Base-by-base conservation (phyloP, 2,329 filamentous ascomycete genomes). In the Ceratocystis alfenasii region DNA sequence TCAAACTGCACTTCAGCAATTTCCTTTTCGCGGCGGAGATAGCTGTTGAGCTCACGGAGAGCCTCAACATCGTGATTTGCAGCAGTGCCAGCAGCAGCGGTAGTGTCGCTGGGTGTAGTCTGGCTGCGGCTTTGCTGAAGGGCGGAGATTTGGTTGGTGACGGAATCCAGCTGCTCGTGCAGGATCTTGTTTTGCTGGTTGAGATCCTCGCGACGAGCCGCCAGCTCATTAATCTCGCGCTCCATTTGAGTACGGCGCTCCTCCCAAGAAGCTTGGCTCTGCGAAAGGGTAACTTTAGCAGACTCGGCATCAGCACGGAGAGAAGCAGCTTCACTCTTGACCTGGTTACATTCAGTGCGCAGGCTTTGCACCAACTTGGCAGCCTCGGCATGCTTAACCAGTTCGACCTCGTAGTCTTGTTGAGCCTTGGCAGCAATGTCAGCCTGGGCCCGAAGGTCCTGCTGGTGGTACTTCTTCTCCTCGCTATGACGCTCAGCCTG, bases 1-100 rank as follows among this genome's bases (percentile, higher is more conserved):
- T 96, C 92, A 71, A 91, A 89, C 72, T 97, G 93, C n/a, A 96
- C 90, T 71, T 99, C 93, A 7, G 96, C 83, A 70, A 99, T 97
- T 74, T 97, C 94, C 79, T 97, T 99, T 76, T 99, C 95, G 53
- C 90, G 88, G 59, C 93, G 87, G 68, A 99, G 79, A 74, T 94
- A 99, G 68, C 84, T 88, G 76, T 95, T 95, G 66, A 99, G 84
- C 72, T 97, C 93, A 68, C 94, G 88, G 8, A 96, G 83, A 64
- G 89, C 89, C 70, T 90, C 89, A 8, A 86, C 85, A 45, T 84
- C 79, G 63, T 64, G 60, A 20, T 64, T 55, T 5, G 20, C 84
- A 80, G 3, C 83, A 77, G 22, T 36, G 48, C 55, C 30, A 10
- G 28, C 59, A 5, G 80, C 76, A 5, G 50, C 28, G 36, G 41